Evolutionary conservation across 2,329 filamentous ascomycete genomes (phyloP).

Genomic region (Botrytis porri): DNA sequence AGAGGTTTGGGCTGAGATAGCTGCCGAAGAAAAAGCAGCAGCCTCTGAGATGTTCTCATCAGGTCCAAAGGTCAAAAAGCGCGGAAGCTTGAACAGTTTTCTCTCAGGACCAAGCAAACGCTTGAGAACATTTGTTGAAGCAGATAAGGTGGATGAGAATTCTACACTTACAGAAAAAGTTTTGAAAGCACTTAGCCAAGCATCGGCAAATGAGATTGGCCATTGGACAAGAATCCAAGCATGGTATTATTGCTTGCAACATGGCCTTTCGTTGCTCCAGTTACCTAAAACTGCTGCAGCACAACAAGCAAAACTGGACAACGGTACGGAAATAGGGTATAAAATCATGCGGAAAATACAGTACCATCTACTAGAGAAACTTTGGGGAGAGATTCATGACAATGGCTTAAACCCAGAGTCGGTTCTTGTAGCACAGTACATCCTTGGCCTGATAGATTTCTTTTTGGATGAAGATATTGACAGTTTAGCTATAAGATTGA

Average conservation of each 20-base stretch:
- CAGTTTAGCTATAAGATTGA: not conserved
- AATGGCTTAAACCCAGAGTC: not conserved
- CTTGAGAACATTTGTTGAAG: slow-evolving; percentile 5
- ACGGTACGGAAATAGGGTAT: not conserved
- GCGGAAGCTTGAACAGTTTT: not conserved
- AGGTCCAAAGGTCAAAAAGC: not conserved
- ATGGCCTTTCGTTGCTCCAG: not conserved
- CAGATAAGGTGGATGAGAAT: not conserved
- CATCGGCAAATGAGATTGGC: slow-evolving; percentile 6
- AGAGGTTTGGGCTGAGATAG: not conserved
- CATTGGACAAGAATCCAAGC: slow-evolving; percentile 17
- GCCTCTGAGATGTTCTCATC: not conserved
- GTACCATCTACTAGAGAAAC: not conserved
- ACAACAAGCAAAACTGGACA: slow-evolving; percentile 12
- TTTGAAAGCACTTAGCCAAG: not conserved
- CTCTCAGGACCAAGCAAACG: slow-evolving; percentile 2
- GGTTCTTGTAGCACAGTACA: not conserved
- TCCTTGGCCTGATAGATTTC: not conserved
- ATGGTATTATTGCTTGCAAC: slow-evolving; percentile 8
- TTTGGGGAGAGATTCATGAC: not conserved
- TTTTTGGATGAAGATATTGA: not conserved
- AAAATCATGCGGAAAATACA: slow-evolving; percentile 1
- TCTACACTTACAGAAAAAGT: not conserved
- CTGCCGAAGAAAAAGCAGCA: slow-evolving; percentile 5
- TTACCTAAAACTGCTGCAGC: slow-evolving; percentile 8